These are phyloP conservation scores for Heliosperma pusillum DNA, from an alignment of 148 eudicot species.

Conservation along the genomic window DNA sequence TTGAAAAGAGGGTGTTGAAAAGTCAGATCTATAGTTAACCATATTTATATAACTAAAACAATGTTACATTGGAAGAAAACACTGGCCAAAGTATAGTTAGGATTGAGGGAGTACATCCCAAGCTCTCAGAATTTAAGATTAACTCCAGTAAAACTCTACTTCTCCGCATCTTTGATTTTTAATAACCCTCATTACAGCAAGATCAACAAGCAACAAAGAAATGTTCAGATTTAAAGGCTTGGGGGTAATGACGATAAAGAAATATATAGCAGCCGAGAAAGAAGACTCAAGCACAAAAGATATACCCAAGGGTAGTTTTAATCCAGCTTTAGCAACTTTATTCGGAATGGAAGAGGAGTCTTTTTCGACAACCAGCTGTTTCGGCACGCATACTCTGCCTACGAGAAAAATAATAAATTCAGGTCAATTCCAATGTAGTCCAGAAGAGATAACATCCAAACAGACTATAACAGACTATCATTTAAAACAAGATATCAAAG, in stretches of 20 bases:
- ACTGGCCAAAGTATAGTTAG: neutral
- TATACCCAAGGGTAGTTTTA: slow-evolving; percentile 62
- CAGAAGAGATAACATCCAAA: neutral
- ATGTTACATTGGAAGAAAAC: neutral
- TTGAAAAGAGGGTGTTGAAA: too few relatives aligned
- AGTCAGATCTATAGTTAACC: too few relatives aligned
- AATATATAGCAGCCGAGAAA: neutral
- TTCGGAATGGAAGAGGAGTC: too few relatives aligned
- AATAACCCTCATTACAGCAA: neutral
- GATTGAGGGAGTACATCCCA: neutral
- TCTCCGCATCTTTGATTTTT: neutral
- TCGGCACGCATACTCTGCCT: slow-evolving; percentile 69
- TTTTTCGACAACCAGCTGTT: neutral
- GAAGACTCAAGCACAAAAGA: neutral
- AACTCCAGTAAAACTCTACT: neutral
- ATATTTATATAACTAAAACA: too few relatives aligned
- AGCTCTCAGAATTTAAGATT: neutral
- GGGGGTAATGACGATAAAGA: neutral
- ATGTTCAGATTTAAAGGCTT: neutral
- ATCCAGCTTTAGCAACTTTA: slow-evolving; percentile 53
- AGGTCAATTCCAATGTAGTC: slow-evolving; percentile 9
- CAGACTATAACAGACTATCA: too few relatives aligned
- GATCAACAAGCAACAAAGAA: neutral
- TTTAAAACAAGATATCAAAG: neutral
- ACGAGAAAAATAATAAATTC: slow-evolving; percentile 4